phyloP scores from a whole-genome alignment of 1,284 basidiomycete species.

The Xerocomus amazonicus region DNA sequence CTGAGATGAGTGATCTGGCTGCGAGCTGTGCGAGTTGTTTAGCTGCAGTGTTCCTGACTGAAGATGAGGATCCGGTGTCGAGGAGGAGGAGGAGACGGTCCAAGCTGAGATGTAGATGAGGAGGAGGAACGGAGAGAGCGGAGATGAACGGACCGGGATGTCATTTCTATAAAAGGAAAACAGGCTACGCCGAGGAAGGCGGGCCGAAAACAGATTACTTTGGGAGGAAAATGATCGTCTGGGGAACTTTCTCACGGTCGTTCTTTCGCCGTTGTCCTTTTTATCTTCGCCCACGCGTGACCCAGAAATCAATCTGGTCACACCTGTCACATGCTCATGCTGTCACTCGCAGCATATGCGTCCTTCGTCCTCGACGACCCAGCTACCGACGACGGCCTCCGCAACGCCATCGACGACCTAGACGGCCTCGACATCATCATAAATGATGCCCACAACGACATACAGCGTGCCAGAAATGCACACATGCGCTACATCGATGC shows the following conservation, averaged over 20 bases:
- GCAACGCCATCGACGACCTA: conserved; percentile 5
- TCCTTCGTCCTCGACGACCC: conserved; percentile 12
- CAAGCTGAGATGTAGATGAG: conserved; percentile 50
- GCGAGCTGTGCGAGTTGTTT: conserved; percentile 91
- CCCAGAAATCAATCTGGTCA: conserved; percentile 27
- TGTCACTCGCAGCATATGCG: conserved; percentile 11
- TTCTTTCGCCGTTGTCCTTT: conserved; percentile 35
- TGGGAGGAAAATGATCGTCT: conserved; percentile 40
- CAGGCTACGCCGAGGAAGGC: conserved; percentile 37
- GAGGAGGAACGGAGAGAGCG: too few species aligned
- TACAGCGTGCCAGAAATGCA: conserved; percentile 41
- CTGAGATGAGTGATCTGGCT: conserved; percentile 73
- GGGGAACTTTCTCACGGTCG: conserved; percentile 38
- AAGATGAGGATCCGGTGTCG: conserved; percentile 84
- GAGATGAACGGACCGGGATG: conserved; percentile 53
- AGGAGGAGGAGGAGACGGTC: conserved; percentile 89
- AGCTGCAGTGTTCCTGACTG: conserved; percentile 85
- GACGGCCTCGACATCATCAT: conserved; percentile 30
- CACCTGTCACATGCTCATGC: conserved; percentile 22
- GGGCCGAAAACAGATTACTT: conserved; percentile 38
- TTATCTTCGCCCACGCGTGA: conserved; percentile 37
- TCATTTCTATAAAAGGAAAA: conserved; percentile 50
- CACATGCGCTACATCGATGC: conserved; percentile 63
- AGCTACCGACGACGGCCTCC: conserved; percentile 10
- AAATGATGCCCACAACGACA: conserved; percentile 33